Conservation (phyloP, 768 basidiomycete species). For the Zangia roseola region DNA sequence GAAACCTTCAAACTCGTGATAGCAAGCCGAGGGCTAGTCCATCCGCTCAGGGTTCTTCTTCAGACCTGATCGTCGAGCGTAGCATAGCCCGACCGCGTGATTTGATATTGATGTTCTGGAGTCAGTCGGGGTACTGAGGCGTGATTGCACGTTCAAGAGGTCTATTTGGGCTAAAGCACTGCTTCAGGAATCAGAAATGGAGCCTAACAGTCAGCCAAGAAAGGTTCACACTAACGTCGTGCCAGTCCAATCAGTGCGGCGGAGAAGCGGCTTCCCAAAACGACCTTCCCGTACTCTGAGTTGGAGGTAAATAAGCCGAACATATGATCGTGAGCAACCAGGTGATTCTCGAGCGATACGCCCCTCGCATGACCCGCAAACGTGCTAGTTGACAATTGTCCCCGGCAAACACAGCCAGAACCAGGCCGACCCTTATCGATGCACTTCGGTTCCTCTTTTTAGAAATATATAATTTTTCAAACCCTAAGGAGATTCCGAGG, state of each 20-base stretch:
- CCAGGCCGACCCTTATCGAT: slow-evolving; percentile 31
- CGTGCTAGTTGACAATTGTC: slow-evolving; percentile 9
- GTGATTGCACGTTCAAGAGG: slow-evolving; percentile 22
- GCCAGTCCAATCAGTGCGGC: slow-evolving; percentile 26
- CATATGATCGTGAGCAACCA: slow-evolving; percentile 24
- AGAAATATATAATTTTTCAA: background rate
- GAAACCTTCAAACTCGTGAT: slow-evolving; percentile 7
- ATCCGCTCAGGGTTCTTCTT: slow-evolving; percentile 3
- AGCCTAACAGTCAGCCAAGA: slow-evolving; percentile 14
- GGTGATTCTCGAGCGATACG: slow-evolving; percentile 16
- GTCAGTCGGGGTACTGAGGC: slow-evolving; percentile 23
- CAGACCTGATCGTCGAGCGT: slow-evolving; percentile 14
- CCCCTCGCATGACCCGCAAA: slow-evolving; percentile 13
- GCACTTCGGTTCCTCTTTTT: slow-evolving; percentile 21
- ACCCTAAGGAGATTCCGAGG: slow-evolving; percentile 18
- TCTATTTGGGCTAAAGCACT: slow-evolving; percentile 12
- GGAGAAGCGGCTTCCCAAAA: slow-evolving; percentile 19
- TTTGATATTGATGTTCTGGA: slow-evolving; percentile 21
- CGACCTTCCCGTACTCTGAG: slow-evolving; percentile 2
- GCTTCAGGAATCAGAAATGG: slow-evolving; percentile 9
- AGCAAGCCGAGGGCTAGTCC: slow-evolving; percentile 9
- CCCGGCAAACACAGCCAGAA: slow-evolving; percentile 7
- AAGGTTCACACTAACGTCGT: slow-evolving; percentile 21
- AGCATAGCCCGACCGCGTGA: slow-evolving; percentile 14
- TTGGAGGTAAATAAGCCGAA: slow-evolving; percentile 7